Percentiles rank a stretch among this genome's conserved stretches.
These are phyloP conservation scores for Fraxinus anomala DNA, from an alignment of 257 asterid species.

Conservation along the genomic window DNA sequence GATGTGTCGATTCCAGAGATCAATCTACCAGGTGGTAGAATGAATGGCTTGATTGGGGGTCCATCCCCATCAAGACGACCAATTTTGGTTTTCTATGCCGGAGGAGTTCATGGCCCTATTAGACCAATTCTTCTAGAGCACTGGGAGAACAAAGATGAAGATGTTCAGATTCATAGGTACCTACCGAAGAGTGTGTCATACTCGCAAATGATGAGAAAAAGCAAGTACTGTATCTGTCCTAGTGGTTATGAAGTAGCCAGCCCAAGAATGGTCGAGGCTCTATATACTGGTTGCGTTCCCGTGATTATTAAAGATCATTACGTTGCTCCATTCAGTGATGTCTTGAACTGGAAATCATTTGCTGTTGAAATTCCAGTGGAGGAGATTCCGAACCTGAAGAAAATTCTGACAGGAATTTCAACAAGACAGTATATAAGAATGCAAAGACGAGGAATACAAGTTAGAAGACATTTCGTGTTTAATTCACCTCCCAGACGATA, in stretches of 20 bases:
- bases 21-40: constrained; percentile 50
- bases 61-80: constrained; percentile 54
- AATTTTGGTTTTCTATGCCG: constrained; percentile 59
- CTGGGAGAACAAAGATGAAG: constrained; percentile 71
- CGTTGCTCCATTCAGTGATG: constrained; percentile 74
- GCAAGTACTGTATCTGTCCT: constrained; percentile 80
- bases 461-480: constrained; percentile 49
- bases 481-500: constrained; percentile 43
- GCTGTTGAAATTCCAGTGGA: constrained; percentile 54
- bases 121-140: constrained; percentile 72
- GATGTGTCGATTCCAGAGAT: constrained; percentile 70
- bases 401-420: constrained; percentile 49
- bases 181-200: constrained; percentile 63
- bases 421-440: constrained; percentile 43
- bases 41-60: constrained; percentile 49
- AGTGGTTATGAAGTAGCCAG: constrained; percentile 94
- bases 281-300: constrained; percentile 76
- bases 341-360: constrained; percentile 68
- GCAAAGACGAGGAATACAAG: constrained; percentile 48
- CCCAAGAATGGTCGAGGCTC: constrained; percentile 87
- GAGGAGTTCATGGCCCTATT: constrained; percentile 88
- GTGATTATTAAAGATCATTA: constrained; percentile 73
- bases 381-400: constrained; percentile 68
- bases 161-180: constrained; percentile 57
- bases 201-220: constrained; percentile 64